Percentiles rank a stretch among this genome's conserved stretches.
Conservation (phyloP, 2,329 filamentous ascomycete genomes). For the Fusarium dimerum region DNA sequence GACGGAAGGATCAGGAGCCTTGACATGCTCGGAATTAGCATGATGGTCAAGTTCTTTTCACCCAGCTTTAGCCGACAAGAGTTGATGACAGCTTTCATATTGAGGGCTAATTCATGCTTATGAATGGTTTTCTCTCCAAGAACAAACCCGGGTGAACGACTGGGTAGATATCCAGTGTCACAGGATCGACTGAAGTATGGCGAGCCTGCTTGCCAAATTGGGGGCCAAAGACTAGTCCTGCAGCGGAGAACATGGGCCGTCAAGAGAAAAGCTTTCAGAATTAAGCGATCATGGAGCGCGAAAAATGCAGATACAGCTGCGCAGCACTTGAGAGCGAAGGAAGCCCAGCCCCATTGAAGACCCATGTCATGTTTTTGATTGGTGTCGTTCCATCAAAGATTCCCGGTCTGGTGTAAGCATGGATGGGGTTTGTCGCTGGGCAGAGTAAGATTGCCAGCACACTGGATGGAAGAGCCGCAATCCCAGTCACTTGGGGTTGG, state of each 20-base stretch:
- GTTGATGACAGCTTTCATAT: too few species aligned
- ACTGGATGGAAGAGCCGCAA: slow-evolving; percentile 1
- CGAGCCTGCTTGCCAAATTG: background rate
- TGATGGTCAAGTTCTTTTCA: too few species aligned
- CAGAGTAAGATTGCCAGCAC: background rate
- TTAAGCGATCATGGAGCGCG: background rate
- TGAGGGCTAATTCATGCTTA: too few species aligned
- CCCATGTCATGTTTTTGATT: background rate
- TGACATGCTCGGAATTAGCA: too few species aligned
- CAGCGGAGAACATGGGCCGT: background rate
- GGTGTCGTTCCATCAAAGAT: background rate
- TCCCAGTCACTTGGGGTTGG: background rate
- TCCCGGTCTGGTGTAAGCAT: background rate
- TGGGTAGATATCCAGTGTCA: background rate
- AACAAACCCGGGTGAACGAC: background rate
- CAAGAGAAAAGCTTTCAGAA: background rate
- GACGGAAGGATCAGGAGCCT: too few species aligned
- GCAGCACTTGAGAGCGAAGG: background rate
- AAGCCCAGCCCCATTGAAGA: background rate
- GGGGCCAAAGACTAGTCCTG: background rate
- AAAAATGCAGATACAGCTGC: background rate
- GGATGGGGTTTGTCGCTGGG: background rate
- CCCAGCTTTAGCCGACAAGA: too few species aligned
- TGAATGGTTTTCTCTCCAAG: background rate
- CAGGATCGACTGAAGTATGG: too few species aligned